Evolutionary conservation across 2,329 filamentous ascomycete species (phyloP).

Genomic region (Penicillium sp.): DNA sequence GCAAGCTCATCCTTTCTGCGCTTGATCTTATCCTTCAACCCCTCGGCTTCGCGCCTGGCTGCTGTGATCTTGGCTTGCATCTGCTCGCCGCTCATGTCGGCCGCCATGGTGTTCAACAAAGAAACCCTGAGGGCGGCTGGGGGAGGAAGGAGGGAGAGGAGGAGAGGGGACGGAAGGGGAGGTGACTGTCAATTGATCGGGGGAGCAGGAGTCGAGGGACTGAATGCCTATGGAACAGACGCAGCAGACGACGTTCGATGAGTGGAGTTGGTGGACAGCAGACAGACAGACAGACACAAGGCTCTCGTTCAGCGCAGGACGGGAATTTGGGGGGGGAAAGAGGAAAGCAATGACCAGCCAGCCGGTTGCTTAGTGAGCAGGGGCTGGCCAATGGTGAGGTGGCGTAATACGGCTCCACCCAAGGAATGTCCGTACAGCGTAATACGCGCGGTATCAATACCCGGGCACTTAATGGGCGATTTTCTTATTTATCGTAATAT

Average conservation of each 20-base stretch:
- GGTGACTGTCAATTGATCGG: background rate
- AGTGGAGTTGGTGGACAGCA: background rate
- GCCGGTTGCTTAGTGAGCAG: constrained; percentile 14
- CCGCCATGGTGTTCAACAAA: constrained; percentile 32
- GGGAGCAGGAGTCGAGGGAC: background rate
- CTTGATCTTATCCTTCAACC: constrained; percentile 97
- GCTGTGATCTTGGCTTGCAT: constrained; percentile 93
- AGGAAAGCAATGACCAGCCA: constrained; percentile 5
- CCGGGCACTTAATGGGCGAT: too few species aligned
- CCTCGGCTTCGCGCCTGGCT: constrained; percentile 95
- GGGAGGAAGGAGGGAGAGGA: constrained; percentile 15
- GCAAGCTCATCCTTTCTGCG: constrained; percentile 99
- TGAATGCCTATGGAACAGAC: background rate
- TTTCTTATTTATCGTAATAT: too few species aligned
- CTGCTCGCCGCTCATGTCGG: constrained; percentile 49
- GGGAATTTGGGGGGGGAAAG: constrained; percentile 8
- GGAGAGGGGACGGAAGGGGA: constrained; percentile 6
- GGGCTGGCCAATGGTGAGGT: constrained; percentile 9
- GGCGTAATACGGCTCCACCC: background rate
- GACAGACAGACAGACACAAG: background rate
- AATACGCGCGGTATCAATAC: background rate
- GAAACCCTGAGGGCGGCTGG: constrained; percentile 27
- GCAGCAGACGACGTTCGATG: background rate
- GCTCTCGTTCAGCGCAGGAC: background rate
- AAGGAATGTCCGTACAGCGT: background rate